Percentiles rank a stretch among this genome's conserved stretches.
Evolutionary conservation across 2,329 filamentous ascomycete genomes (phyloP).

Genomic region (Knufia petricola): DNA sequence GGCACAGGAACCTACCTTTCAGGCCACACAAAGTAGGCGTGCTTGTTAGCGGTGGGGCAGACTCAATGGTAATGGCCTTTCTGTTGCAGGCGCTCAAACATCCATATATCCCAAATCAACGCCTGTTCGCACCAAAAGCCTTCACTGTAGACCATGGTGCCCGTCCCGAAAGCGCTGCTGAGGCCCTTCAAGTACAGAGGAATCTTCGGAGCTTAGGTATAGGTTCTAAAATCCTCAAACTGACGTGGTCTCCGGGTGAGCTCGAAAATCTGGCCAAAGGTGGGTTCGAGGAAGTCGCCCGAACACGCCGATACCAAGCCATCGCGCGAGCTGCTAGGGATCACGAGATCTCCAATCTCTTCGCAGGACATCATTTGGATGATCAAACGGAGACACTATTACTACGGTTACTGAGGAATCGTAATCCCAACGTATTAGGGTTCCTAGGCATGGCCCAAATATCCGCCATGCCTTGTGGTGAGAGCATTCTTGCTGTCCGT

Average conservation of each 20-base stretch:
- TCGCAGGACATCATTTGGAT: conserved; percentile 79
- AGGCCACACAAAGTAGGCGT: conserved; percentile 30
- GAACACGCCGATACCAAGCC: conserved; percentile 61
- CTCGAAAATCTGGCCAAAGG: conserved; percentile 37
- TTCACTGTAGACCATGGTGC: conserved; percentile 54
- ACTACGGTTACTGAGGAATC: conserved; percentile 51
- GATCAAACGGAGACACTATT: conserved; percentile 87
- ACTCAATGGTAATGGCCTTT: conserved; percentile 91
- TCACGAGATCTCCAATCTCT: conserved; percentile 47
- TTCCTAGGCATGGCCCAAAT: conserved; percentile 16
- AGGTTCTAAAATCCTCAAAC: conserved; percentile 28
- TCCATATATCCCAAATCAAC: conserved; percentile 14
- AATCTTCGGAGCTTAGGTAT: conserved; percentile 38
- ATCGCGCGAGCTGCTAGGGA: conserved; percentile 54
- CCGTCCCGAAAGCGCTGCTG: conserved; percentile 45
- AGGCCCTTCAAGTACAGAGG: conserved; percentile 43
- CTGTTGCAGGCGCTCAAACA: conserved; percentile 49
- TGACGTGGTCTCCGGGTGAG: conserved; percentile 43
- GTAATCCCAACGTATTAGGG: conserved; percentile 13
- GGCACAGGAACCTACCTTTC: background rate
- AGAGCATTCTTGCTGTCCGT: conserved; percentile 15
- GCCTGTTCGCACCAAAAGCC: conserved; percentile 33
- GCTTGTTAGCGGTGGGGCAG: conserved; percentile 83
- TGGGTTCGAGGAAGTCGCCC: conserved; percentile 69
- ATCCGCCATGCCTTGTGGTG: conserved; percentile 16